Evolutionary conservation across 805 yeast species (phyloP).

Genomic region (Deakozyma indianensis): DNA sequence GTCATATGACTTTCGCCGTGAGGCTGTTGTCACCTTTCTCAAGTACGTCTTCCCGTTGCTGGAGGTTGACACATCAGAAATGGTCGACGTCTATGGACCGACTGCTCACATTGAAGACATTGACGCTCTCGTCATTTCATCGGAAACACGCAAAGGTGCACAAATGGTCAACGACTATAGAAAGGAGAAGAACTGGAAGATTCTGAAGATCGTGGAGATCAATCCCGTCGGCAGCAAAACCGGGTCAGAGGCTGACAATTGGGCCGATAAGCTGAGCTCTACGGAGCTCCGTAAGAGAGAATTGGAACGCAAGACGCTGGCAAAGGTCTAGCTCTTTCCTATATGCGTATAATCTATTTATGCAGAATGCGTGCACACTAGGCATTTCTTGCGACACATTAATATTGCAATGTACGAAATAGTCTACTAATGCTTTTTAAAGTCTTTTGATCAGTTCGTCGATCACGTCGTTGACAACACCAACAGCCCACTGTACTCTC

Average conservation of each 20-base stretch:
- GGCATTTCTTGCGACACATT: too few species aligned
- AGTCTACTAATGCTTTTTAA: too few species aligned
- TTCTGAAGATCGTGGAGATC: constrained; percentile 37
- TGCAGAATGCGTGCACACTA: too few species aligned
- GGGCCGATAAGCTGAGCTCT: constrained; percentile 70
- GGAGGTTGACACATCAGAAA: constrained; percentile 38
- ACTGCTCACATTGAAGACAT: constrained; percentile 64
- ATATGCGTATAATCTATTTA: too few species aligned
- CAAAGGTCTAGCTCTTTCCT: not conserved
- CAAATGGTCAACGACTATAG: constrained; percentile 55
- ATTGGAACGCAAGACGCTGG: constrained; percentile 7
- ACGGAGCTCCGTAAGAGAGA: constrained; percentile 51
- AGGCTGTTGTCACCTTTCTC: constrained; percentile 36
- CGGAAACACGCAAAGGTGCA: constrained; percentile 70
- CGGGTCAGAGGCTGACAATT: constrained; percentile 28
- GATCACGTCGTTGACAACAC: constrained; percentile 37
- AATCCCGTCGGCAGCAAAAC: constrained; percentile 54
- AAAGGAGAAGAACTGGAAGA: constrained; percentile 35
- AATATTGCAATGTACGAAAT: too few species aligned
- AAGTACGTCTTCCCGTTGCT: constrained; percentile 31
- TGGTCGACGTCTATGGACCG: constrained; percentile 88
- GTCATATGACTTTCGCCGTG: constrained; percentile 36
- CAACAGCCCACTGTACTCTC: constrained; percentile 57
- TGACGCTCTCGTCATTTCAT: constrained; percentile 67
- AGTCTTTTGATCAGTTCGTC: constrained; percentile 26